phyloP scores from a whole-genome alignment of 495 filamentous ascomycete species.

The Hypoxylon lienhwacheense region DNA sequence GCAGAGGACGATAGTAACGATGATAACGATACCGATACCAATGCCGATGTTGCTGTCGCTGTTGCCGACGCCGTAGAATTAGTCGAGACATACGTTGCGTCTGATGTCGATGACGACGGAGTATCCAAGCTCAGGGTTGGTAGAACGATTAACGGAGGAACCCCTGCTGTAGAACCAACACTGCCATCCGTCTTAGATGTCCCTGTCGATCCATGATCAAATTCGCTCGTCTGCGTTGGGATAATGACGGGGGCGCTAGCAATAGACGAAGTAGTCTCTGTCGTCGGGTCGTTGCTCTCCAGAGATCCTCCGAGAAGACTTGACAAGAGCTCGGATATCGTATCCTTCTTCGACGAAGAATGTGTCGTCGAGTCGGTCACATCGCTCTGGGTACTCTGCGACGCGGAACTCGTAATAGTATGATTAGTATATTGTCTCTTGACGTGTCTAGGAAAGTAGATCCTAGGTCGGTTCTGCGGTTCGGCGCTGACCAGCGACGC shows the following conservation, averaged over 20 bases:
- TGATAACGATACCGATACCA: neutral
- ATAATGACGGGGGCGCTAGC: constrained; percentile 7
- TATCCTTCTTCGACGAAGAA: constrained; percentile 39
- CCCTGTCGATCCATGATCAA: constrained; percentile 7
- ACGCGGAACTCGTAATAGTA: constrained; percentile 46
- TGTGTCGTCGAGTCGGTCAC: constrained; percentile 17
- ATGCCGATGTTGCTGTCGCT: constrained; percentile 11
- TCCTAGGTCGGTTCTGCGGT: constrained; percentile 50
- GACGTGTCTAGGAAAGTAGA: constrained; percentile 63
- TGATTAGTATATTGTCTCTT: constrained; percentile 58
- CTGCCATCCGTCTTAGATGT: constrained; percentile 12
- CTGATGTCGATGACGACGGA: constrained; percentile 10
- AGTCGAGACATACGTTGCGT: constrained; percentile 18
- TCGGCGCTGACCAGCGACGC: constrained; percentile 52
- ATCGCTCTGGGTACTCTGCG: constrained; percentile 28
- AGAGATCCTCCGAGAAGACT: constrained; percentile 21
- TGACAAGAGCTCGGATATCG: constrained; percentile 36
- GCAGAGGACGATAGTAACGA: too few species aligned
- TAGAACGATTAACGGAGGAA: constrained; percentile 25
- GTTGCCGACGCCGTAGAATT: constrained; percentile 27
- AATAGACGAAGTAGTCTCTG: constrained; percentile 6
- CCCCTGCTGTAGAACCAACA: constrained; percentile 17
- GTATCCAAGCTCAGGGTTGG: constrained; percentile 28
- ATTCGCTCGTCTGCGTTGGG: constrained; percentile 9
- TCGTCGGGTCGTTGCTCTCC: constrained; percentile 20